These are phyloP conservation scores for Agastache rugosa DNA, from an alignment of 257 asterid genomes.

Conservation along the genomic window DNA sequence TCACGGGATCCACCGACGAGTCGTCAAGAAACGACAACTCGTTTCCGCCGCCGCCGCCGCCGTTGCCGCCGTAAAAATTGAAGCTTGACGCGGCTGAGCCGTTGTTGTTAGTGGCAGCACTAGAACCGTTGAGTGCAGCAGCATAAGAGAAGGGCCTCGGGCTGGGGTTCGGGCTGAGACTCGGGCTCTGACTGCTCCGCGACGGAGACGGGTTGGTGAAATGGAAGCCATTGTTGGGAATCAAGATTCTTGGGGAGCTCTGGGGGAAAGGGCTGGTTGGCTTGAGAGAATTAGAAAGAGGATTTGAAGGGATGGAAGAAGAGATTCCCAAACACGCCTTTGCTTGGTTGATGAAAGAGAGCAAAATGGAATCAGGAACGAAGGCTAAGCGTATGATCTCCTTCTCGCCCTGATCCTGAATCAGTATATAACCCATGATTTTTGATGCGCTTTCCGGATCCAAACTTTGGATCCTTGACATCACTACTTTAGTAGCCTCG, in stretches of 20 bases:
- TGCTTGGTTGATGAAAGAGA: constrained; percentile 62
- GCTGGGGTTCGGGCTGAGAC: constrained; percentile 22
- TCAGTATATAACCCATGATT: constrained; percentile 88
- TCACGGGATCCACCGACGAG: constrained; percentile 60
- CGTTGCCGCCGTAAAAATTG: constrained; percentile 55
- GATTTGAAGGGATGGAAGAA: constrained; percentile 45
- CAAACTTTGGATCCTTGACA: constrained; percentile 79
- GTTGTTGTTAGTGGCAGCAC: not conserved
- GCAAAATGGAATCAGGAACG: constrained; percentile 65
- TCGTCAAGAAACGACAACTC: constrained; percentile 71
- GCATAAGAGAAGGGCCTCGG: constrained; percentile 84
- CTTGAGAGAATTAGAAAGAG: not conserved
- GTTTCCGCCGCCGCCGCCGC: constrained; percentile 25
- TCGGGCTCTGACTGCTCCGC: constrained; percentile 21
- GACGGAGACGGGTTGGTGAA: constrained; percentile 65
- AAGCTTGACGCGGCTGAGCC: constrained; percentile 41
- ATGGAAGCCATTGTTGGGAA: constrained; percentile 69
- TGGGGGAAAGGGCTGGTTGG: constrained; percentile 39
- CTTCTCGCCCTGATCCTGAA: constrained; percentile 91
- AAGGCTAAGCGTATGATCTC: constrained; percentile 90
- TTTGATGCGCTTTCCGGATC: constrained; percentile 92
- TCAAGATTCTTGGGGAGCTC: constrained; percentile 57
- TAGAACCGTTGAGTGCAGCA: constrained; percentile 62
- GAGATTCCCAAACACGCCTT: constrained; percentile 61
- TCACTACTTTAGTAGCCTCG: constrained; percentile 81